Evolutionary conservation across 371 early-diverging fungal species (phyloP), one percentile per base, ranked within the genome.

Genomic region (Haplosporangium sp.): DNA sequence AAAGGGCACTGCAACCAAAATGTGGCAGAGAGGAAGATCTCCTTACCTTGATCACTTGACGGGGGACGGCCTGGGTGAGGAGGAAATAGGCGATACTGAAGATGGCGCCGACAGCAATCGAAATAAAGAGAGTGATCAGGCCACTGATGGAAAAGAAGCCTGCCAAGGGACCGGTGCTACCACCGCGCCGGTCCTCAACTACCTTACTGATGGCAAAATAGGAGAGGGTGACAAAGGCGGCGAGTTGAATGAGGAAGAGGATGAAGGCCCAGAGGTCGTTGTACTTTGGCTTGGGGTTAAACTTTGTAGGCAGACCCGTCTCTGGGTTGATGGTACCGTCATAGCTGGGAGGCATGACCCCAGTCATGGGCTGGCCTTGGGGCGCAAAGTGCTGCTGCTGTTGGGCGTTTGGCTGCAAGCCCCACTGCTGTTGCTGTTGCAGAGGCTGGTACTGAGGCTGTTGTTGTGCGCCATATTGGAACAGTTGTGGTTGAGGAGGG

Each of bases 221-320:
- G 29, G 83, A 77, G 14, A 83, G 61, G 14, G 74, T 82, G 10
- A 81, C 65, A 52, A 87, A 86, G 1, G 67, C 90, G 36, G 73
- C 82, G 21, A 87, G 55, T 21, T 81, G 82, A 48, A 83, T 37
- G 0, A 83, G 40, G 70, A 83, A 89, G 8, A 88, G 55, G 23
- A 85, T 43, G 6, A 84, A 57, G 0, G 90, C 90, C 88, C 90
- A 89, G 29, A 87, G 46, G 73, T 89, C 90, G 70, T 85, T 80
- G 57, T 70, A 82, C 23, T 75, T 69, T 14, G 81, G 69, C 53
- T 68, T 81, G 6, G 79, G 73, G 45, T 74, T 73, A 73, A 81
- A 84, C 60, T 84, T 80, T 36, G 71, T 46, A 14, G 79, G 79
- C 36, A 71, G 67, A 1, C 72, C 72, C 0, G 72, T 64, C 5